Percentiles rank a stretch among this genome's conserved stretches.
Conservation (phyloP, 225 moss, liverwort and hornwort species). For the Climacium dendroides region DNA sequence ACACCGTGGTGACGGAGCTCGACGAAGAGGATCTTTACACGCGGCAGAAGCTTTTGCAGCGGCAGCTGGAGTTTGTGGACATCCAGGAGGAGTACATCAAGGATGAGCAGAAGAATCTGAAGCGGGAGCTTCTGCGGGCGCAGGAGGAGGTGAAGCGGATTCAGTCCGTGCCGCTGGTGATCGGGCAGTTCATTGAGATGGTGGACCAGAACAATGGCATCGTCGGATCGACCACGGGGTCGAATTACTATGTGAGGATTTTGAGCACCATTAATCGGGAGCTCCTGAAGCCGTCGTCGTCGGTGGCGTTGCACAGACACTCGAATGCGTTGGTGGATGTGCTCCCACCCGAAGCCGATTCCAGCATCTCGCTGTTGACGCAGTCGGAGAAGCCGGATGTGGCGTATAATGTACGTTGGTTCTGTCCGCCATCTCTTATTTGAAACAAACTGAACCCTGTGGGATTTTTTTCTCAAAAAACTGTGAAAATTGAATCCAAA, state of each 20-base stretch:
- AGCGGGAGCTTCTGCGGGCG: constrained; percentile 82
- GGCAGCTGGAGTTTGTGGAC: constrained; percentile 96
- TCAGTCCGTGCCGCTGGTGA: constrained; percentile 96
- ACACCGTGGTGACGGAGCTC: constrained; percentile 36
- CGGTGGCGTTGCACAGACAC: constrained; percentile 85
- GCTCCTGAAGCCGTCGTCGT: constrained; percentile 91
- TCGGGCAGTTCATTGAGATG: constrained; percentile 98
- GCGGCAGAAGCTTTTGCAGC: constrained; percentile 75
- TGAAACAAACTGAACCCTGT: background rate
- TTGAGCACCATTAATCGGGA: constrained; percentile 93
- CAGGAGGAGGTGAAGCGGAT: constrained; percentile 99
- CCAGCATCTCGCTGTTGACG: constrained; percentile 85
- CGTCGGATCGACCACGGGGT: constrained; percentile 88
- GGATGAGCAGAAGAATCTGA: constrained; percentile 98
- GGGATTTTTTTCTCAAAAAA: background rate
- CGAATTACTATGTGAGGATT: constrained; percentile 90
- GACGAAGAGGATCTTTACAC: constrained; percentile 95
- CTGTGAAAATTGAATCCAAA: background rate
- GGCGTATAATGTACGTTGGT: constrained; percentile 52
- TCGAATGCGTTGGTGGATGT: constrained; percentile 95
- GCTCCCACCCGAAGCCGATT: constrained; percentile 94
- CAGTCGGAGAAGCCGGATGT: constrained; percentile 99
- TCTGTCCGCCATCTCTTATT: background rate
- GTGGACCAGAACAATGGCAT: constrained; percentile 97
- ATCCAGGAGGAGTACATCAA: constrained; percentile 97